phyloP scores from a whole-genome alignment of 2,329 filamentous ascomycete species.

The Cladosporium sp. region DNA sequence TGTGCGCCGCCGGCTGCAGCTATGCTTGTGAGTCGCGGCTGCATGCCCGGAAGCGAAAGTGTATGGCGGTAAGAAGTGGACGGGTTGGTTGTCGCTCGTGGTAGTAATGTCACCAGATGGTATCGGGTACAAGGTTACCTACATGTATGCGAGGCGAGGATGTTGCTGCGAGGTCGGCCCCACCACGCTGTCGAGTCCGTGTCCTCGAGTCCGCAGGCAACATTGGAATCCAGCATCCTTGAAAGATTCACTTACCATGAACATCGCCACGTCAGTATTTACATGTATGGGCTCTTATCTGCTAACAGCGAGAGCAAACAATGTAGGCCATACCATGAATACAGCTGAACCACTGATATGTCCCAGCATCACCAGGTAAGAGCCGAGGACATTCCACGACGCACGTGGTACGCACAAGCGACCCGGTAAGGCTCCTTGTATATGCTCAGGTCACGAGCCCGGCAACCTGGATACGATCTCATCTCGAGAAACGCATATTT shows the following conservation, averaged over 20 bases:
- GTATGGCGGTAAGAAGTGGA: background rate
- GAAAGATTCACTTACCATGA: background rate
- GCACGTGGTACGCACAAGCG: background rate
- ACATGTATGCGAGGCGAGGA: background rate
- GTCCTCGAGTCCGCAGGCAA: background rate
- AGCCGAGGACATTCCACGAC: background rate
- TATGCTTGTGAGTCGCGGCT: slow-evolving; percentile 21
- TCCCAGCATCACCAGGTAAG: background rate
- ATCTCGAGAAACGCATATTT: background rate
- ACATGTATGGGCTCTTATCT: fast-evolving
- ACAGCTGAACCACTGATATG: background rate
- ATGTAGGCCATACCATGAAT: background rate
- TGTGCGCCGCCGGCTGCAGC: slow-evolving; percentile 28
- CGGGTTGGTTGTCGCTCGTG: background rate
- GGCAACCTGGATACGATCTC: background rate
- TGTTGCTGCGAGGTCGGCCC: background rate
- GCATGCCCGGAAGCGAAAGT: slow-evolving; percentile 23
- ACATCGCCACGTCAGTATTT: background rate
- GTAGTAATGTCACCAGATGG: background rate
- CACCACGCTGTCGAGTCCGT: background rate
- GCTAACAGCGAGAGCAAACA: background rate
- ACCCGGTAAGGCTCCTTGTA: background rate
- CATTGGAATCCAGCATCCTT: background rate
- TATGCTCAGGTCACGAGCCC: background rate
- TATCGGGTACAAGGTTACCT: too few relatives aligned